phyloP scores from a whole-genome alignment of 2,329 filamentous ascomycete species.

The Xylariaceae sp. region DNA sequence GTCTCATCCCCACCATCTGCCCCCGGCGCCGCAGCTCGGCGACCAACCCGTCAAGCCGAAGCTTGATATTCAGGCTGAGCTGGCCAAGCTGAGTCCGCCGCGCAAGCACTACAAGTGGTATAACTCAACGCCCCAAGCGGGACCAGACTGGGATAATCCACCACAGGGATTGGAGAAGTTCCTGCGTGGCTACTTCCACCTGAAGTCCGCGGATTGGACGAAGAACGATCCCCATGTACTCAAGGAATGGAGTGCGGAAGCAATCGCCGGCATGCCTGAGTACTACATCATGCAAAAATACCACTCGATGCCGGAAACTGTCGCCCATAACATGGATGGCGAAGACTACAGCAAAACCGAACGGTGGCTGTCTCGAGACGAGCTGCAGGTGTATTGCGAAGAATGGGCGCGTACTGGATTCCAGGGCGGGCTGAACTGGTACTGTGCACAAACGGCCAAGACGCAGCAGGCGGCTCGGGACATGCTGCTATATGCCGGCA shows the following conservation, averaged over 20 bases:
- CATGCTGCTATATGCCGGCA: slow-evolving; percentile 55
- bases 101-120: slow-evolving; percentile 69
- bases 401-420: slow-evolving; percentile 62
- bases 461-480: slow-evolving; percentile 43
- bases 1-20: slow-evolving; percentile 60
- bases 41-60: slow-evolving; percentile 17
- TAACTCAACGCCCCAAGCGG: slow-evolving; percentile 49
- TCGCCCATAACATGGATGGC: slow-evolving; percentile 50
- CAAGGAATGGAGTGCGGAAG: slow-evolving; percentile 50
- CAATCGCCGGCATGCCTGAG: slow-evolving; percentile 57
- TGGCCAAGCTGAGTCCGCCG: slow-evolving; percentile 52
- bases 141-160: slow-evolving; percentile 41
- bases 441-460: slow-evolving; percentile 54
- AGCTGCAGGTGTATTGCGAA: slow-evolving; percentile 55
- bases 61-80: slow-evolving; percentile 50
- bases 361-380: slow-evolving; percentile 55
- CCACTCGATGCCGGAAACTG: slow-evolving; percentile 55
- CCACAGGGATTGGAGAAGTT: slow-evolving; percentile 48
- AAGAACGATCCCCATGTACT: slow-evolving; percentile 53
- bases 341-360: slow-evolving; percentile 44
- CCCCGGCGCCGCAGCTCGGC: slow-evolving; percentile 44
- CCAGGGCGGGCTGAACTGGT: slow-evolving; percentile 65
- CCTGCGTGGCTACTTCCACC: slow-evolving; percentile 62
- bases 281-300: slow-evolving; percentile 64
- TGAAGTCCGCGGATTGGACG: slow-evolving; percentile 61